Percentiles rank a stretch among this genome's conserved stretches.
phyloP scores from a whole-genome alignment of 129 eudicot genomes.

The Lonicera japonica region DNA sequence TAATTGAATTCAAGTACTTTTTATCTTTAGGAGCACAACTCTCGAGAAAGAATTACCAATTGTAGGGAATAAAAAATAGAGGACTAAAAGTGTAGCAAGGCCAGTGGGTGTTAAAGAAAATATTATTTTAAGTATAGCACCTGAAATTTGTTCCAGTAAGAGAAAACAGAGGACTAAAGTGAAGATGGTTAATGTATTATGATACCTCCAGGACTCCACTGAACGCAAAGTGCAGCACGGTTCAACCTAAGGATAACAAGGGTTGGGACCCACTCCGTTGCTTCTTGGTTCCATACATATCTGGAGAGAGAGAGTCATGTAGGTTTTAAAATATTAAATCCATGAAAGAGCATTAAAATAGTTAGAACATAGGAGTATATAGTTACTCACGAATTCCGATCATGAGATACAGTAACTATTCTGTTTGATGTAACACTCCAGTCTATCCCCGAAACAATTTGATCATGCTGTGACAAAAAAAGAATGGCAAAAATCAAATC shows the following conservation, averaged over 20 bases:
- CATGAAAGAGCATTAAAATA: not conserved
- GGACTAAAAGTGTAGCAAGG: too few species aligned
- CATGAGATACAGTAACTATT: constrained; percentile 97
- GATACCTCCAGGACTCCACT: constrained; percentile 97
- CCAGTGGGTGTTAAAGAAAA: too few species aligned
- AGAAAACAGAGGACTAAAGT: not conserved
- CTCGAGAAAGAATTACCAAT: too few species aligned
- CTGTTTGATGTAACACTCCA: constrained; percentile 84
- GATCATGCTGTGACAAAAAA: constrained; percentile 78
- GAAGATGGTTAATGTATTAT: constrained; percentile 6
- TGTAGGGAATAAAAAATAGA: too few species aligned
- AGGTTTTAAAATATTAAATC: not conserved
- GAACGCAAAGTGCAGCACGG: constrained; percentile 98
- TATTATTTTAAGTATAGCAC: too few species aligned
- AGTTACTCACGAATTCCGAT: constrained; percentile 91
- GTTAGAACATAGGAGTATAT: not conserved
- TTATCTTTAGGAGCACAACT: not conserved
- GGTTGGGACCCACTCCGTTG: constrained; percentile 86
- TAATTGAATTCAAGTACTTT: not conserved
- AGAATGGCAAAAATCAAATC: constrained; percentile 9
- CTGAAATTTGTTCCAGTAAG: not conserved
- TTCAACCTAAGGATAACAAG: constrained; percentile 92
- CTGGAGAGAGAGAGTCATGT: constrained; percentile 20
- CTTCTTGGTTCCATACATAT: constrained; percentile 96
- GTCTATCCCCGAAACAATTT: constrained; percentile 86